Base-by-base conservation (phyloP, 306 rosid species). In the Dicorynia guianensis region DNA sequence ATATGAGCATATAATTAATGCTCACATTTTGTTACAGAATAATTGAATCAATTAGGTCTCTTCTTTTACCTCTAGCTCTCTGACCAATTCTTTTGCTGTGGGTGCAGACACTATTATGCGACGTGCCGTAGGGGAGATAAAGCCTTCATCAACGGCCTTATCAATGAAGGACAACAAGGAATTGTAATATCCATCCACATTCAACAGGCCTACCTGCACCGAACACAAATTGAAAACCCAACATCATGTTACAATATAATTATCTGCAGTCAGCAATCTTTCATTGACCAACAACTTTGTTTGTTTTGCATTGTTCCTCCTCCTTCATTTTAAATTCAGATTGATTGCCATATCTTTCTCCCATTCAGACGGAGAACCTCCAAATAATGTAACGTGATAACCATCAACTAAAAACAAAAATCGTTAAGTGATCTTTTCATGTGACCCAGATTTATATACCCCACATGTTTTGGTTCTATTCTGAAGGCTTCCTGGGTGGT, bases 81-180 rank as follows among this genome's bases (percentile, higher is more conserved):
- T 71, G 80, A 91, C 84, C 77, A 91, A 82, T 36, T 87, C 83
- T 43, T 83, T 79, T 71, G 93, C 87, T 2, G 96, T 91, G 67
- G 93, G 85, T 50, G 96, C 93, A n/a, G 96, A 91, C 76, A 91
- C 87, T 55, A 88, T 88, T 63, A 91, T 88, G 18, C 88, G 93
- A 81, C 96, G 96, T 61, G 96, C 93, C 34, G 70, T 83, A 6
- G 90, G 87, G 54, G 96, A 88, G 20, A 91, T 77, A 56, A 91
- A 91, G 62, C 96, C 96, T 85, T 91, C 96, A 80, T 88, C 96
- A 47, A 91, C 91, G 4, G 93, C 93, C 77, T 90, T 88, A 64
- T 90, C 93, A 1, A 90, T 86, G 81, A 90, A 90, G 25, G 83
- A 74, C 81, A 91, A 63, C 77, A 91, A 75, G 19, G 93, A 88